Evolutionary conservation across 116 monocot genomes (phyloP).

Genomic region (Zostera marina): DNA sequence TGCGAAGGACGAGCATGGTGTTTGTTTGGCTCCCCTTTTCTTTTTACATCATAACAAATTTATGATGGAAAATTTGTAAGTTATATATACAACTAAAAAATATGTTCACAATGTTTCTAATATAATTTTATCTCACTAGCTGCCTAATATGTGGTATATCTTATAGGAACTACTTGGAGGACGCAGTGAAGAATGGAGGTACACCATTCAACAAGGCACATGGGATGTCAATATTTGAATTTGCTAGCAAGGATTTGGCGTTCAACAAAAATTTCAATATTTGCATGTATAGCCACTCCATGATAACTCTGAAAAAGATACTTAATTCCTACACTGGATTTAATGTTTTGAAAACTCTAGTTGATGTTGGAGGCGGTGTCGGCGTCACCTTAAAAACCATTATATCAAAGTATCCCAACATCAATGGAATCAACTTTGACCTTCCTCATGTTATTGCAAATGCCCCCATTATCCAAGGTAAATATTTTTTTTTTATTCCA

Average conservation of each 20-base stretch:
- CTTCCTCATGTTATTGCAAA: constrained; percentile 18
- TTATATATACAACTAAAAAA: not conserved
- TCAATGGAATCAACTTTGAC: constrained; percentile 47
- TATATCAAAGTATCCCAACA: constrained; percentile 19
- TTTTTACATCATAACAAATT: too few species aligned
- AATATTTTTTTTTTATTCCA: too few species aligned
- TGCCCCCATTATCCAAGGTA: constrained; percentile 27
- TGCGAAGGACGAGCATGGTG: constrained; percentile 32
- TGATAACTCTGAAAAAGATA: constrained; percentile 30
- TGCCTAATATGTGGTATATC: not conserved
- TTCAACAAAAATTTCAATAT: constrained; percentile 37
- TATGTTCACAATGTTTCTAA: too few species aligned
- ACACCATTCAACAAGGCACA: constrained; percentile 42
- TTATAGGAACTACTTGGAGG: constrained; percentile 30
- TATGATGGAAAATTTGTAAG: constrained; percentile 32
- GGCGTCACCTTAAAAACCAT: constrained; percentile 30
- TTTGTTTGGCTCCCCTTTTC: constrained; percentile 16
- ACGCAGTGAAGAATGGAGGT: constrained; percentile 36
- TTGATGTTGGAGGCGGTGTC: constrained; percentile 26
- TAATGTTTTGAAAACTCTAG: constrained; percentile 17
- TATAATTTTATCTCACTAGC: not conserved
- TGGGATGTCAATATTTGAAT: constrained; percentile 37
- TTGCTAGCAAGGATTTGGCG: constrained; percentile 13
- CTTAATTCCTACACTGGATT: constrained; percentile 35
- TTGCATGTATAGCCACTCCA: constrained; percentile 37